A percentile compares a stretch with the other conserved stretches of the same genome.
Conservation (phyloP, 106 monocot genomes). For the Phalaenopsis aphrodite region DNA sequence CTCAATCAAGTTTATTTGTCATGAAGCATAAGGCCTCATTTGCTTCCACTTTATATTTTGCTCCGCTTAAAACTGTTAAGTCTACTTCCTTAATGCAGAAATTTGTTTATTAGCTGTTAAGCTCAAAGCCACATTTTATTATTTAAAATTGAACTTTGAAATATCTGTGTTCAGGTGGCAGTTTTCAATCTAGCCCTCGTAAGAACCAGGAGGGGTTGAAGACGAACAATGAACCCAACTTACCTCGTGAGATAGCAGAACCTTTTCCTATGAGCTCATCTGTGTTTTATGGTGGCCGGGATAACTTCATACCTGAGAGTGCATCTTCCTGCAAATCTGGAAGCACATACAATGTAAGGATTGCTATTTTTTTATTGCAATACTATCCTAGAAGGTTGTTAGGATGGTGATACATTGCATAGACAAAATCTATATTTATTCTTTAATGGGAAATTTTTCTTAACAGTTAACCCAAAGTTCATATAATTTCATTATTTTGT, state of each 20-base stretch:
- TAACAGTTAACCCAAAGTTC: not conserved
- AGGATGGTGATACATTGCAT: too few species aligned
- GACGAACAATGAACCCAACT: not conserved
- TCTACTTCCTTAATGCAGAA: not conserved
- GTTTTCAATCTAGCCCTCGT: not conserved
- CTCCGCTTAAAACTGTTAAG: not conserved
- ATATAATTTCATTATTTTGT: not conserved
- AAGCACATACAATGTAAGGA: constrained; percentile 11
- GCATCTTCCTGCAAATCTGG: constrained; percentile 5
- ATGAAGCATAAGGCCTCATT: too few species aligned
- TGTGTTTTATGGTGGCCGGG: constrained; percentile 22
- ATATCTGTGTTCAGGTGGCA: not conserved
- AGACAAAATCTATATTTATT: not conserved
- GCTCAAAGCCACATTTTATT: not conserved
- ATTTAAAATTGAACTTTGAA: not conserved
- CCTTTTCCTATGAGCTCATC: constrained; percentile 22
- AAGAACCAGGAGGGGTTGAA: not conserved
- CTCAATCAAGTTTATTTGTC: too few species aligned
- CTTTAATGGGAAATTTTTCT: not conserved
- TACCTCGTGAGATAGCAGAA: constrained; percentile 4
- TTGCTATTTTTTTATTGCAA: not conserved
- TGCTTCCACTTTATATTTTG: not conserved
- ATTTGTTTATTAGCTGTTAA: not conserved
- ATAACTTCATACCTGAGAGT: constrained; percentile 8
- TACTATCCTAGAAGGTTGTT: not conserved